Base-by-base conservation (phyloP, 371 early-diverging fungal species). In the Blakeslea trispora region DNA sequence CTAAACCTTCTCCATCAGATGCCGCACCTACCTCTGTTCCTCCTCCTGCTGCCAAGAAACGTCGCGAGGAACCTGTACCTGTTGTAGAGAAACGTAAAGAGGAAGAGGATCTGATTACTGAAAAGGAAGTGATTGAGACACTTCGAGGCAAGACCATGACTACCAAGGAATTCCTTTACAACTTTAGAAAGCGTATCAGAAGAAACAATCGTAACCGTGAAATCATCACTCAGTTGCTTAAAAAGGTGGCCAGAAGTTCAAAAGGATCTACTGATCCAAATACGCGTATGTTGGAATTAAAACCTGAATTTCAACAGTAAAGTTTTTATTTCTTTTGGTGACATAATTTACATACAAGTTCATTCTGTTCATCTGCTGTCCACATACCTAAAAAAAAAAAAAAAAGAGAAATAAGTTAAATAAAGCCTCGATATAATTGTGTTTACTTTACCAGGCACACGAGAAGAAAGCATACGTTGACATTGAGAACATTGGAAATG, bases 171-270 rank as follows among this genome's bases (percentile, higher is more conserved):
- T 79, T 90, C 44, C 75, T 90, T 41, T 67, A 77, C 52, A 76
- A 72, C 17, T 77, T 90, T 68, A 81, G 86, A 50, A 82, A 74
- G 55, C 85, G 88, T 53, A 81, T 90, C 61, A 82, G 79, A 73
- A 86, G 77, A 46, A 83, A 88, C 37, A 72, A 74, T 1, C 72
- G 74, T 13, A 90, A 90, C 71, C 75, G 82, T 58, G 77, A 66
- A 7, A 78, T 82, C 31, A 72, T 90, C 17, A 80, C 85, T 10
- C 53, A 67, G 2, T 69, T 88, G 24, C 71, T 88, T 45, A 84
- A 81, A 55, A 83, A 79, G 53, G 87, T 90, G 0, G 90, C 90
- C 6, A 77, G 71, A 28, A 74, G 74, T 40, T 37, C 37, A 13
- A 69, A 61, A 60, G 34, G 59, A 56, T 34, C 80, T 56, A 72